phyloP scores from a whole-genome alignment of 2,329 filamentous ascomycete species.

The Arthrinium puccinioides region DNA sequence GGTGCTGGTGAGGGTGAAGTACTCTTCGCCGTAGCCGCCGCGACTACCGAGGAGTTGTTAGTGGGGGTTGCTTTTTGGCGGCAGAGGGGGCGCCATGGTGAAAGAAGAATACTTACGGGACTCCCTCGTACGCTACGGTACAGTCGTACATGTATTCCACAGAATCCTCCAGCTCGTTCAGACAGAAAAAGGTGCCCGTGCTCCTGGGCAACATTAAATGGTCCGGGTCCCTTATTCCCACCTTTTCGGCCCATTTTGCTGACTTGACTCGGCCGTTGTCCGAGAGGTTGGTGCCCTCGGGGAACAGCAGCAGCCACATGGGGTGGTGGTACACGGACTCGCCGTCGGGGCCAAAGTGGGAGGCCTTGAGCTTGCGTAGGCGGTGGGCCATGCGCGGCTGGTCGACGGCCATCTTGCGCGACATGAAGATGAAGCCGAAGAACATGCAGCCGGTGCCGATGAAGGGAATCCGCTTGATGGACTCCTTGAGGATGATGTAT shows the following conservation, averaged over 20 bases:
- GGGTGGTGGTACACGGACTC: conserved; percentile 53
- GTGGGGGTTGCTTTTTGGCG: not conserved
- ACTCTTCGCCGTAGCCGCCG: conserved; percentile 80
- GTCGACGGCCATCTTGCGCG: conserved; percentile 81
- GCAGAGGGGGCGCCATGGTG: too few relatives aligned
- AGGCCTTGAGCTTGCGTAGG: conserved; percentile 59
- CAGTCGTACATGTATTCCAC: conserved; percentile 87
- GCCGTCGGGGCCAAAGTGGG: conserved; percentile 45
- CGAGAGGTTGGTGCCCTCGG: conserved; percentile 79
- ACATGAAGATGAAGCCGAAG: conserved; percentile 86
- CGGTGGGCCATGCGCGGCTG: conserved; percentile 68
- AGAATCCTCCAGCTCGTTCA: conserved; percentile 65
- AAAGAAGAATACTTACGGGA: conserved; percentile 58
- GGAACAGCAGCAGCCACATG: conserved; percentile 88
- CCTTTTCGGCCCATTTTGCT: conserved; percentile 69
- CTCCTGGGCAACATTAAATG: conserved; percentile 73
- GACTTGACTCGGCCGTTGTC: conserved; percentile 64
- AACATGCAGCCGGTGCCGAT: conserved; percentile 78
- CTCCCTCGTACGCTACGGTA: conserved; percentile 90
- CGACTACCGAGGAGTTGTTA: too few relatives aligned
- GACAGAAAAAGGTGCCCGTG: conserved; percentile 72
- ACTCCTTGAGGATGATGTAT: conserved; percentile 88
- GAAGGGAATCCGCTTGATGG: conserved; percentile 71
- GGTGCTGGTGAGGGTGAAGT: conserved; percentile 79
- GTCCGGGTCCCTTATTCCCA: conserved; percentile 61